Conservation (phyloP, 768 basidiomycete species). For the Suillus spraguei region DNA sequence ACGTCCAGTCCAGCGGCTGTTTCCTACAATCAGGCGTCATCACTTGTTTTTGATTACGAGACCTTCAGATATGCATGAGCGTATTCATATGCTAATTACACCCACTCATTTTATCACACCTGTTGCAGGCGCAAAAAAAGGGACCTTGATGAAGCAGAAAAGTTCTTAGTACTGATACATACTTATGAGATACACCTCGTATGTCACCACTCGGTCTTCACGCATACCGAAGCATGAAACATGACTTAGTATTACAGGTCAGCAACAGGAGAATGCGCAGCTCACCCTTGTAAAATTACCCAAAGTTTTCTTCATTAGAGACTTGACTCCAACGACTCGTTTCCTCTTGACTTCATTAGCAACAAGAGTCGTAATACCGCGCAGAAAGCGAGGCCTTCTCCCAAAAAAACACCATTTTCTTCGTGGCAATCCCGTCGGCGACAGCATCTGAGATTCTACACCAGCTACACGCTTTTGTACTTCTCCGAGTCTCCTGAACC, state of each 20-base stretch:
- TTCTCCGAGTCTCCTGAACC: conserved; percentile 59
- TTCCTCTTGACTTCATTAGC: conserved; percentile 84
- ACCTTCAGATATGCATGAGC: not conserved
- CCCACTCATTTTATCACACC: too few relatives aligned
- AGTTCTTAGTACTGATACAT: too few relatives aligned
- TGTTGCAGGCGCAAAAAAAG: too few relatives aligned
- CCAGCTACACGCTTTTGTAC: conserved; percentile 60
- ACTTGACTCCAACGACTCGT: conserved; percentile 71
- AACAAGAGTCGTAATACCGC: conserved; percentile 60
- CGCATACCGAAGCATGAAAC: too few relatives aligned
- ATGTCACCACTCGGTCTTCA: too few relatives aligned
- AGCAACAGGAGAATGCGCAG: conserved; percentile 8
- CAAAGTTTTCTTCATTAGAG: conserved; percentile 36
- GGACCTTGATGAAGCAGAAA: too few relatives aligned
- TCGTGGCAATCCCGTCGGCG: conserved; percentile 37
- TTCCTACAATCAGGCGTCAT: conserved; percentile 6
- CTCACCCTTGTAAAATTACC: conserved; percentile 87
- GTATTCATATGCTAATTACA: not conserved
- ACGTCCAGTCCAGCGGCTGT: too few relatives aligned
- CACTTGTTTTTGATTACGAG: conserved; percentile 5
- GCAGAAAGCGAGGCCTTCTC: conserved; percentile 23
- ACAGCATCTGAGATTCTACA: conserved; percentile 22
- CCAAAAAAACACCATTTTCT: conserved; percentile 32
- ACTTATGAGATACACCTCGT: too few relatives aligned
- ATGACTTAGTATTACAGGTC: not conserved